Conservation (phyloP, 1,284 basidiomycete species). For the Pterulicium gracile region DNA sequence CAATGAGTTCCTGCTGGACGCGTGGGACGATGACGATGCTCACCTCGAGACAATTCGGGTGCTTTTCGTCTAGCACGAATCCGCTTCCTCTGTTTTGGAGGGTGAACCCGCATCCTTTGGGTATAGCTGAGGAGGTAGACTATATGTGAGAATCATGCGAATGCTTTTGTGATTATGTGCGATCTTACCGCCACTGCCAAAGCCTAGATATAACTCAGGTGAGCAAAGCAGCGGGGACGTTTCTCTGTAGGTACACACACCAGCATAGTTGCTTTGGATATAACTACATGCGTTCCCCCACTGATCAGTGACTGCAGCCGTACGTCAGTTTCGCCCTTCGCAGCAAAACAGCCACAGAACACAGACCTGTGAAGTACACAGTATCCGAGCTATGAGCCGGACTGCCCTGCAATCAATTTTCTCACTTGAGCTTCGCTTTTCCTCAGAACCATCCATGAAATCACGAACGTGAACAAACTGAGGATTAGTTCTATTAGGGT, state of each 20-base stretch:
- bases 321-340: too few relatives aligned
- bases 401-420: constrained; percentile 43
- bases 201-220: constrained; percentile 48
- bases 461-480: constrained; percentile 53
- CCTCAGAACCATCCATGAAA: neutral
- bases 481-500: constrained; percentile 55
- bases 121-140: constrained; percentile 48
- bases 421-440: constrained; percentile 2
- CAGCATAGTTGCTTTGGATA: constrained; percentile 88
- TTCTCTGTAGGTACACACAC: too few relatives aligned
- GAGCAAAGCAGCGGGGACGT: too few relatives aligned
- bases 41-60: constrained; percentile 74
- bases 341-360: too few relatives aligned
- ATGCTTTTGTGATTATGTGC: too few relatives aligned
- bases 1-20: too few relatives aligned
- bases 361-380: constrained; percentile 78
- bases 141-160: neutral
- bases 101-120: constrained; percentile 90
- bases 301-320: constrained; percentile 71
- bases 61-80: constrained; percentile 71
- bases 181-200: constrained; percentile 60
- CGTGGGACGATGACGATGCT: constrained; percentile 5
- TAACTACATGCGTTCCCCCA: constrained; percentile 93
- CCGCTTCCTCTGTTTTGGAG: constrained; percentile 88
- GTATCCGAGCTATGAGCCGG: constrained; percentile 83